Conservation (phyloP, 2,329 filamentous ascomycete species). For the Coniochaeta ligniaria region DNA sequence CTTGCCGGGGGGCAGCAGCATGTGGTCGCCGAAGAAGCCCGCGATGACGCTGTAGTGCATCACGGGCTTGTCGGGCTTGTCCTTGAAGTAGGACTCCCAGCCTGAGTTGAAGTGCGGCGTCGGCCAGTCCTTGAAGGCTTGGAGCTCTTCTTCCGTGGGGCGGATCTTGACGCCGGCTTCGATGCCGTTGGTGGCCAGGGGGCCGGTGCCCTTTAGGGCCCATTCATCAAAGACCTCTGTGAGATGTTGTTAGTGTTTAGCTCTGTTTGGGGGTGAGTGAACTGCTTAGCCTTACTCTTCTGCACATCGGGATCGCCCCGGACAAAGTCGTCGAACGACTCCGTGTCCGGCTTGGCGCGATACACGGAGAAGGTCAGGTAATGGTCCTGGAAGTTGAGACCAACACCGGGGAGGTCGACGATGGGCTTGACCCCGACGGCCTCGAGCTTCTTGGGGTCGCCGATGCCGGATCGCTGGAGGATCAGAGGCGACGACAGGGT, state of each 20-base stretch:
- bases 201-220: slow-evolving; percentile 72
- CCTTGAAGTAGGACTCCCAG: slow-evolving; percentile 77
- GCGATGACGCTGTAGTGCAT: slow-evolving; percentile 80
- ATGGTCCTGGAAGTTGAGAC: slow-evolving; percentile 71
- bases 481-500: slow-evolving; percentile 69
- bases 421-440: slow-evolving; percentile 61
- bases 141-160: slow-evolving; percentile 60
- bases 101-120: slow-evolving; percentile 66
- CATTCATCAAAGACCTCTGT: slow-evolving; percentile 65
- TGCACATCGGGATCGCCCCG: slow-evolving; percentile 67
- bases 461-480: slow-evolving; percentile 68
- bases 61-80: slow-evolving; percentile 79
- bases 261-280: too few relatives aligned
- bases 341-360: slow-evolving; percentile 66
- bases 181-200: slow-evolving; percentile 71
- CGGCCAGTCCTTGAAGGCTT: slow-evolving; percentile 64
- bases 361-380: slow-evolving; percentile 66
- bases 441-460: slow-evolving; percentile 64
- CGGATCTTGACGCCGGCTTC: slow-evolving; percentile 75
- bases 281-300: slow-evolving; percentile 36
- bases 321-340: slow-evolving; percentile 75
- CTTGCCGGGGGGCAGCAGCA: slow-evolving; percentile 63
- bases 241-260: too few relatives aligned
- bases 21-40: slow-evolving; percentile 56
- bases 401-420: slow-evolving; percentile 65